phyloP scores from a whole-genome alignment of 768 basidiomycete species.

The Lactarius sp. region DNA sequence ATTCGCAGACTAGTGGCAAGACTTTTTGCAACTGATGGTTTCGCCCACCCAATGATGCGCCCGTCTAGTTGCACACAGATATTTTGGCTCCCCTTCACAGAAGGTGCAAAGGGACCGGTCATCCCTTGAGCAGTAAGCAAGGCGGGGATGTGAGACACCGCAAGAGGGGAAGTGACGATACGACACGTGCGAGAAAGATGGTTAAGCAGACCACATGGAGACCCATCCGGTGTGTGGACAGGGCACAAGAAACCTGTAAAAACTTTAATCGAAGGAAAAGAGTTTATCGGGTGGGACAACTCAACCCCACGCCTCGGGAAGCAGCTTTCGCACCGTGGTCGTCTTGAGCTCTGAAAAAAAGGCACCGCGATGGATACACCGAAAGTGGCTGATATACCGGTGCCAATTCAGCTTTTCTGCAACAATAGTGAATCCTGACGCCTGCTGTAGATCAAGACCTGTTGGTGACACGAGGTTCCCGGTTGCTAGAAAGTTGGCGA shows the following conservation, averaged over 20 bases:
- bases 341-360: constrained; percentile 99
- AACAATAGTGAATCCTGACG: constrained; percentile 97
- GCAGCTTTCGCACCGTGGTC: constrained; percentile 90
- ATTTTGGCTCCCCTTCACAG: constrained; percentile 76
- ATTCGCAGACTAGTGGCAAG: constrained; percentile 83
- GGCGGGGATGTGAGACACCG: constrained; percentile 72
- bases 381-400: constrained; percentile 97
- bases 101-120: constrained; percentile 81
- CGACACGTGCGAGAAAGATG: constrained; percentile 93
- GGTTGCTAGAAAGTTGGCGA: constrained; percentile 94
- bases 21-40: constrained; percentile 61
- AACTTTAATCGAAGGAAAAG: constrained; percentile 15
- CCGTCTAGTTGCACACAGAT: constrained; percentile 95
- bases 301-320: constrained; percentile 96
- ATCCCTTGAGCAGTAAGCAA: constrained; percentile 87
- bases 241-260: constrained; percentile 88
- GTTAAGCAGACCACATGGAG: constrained; percentile 96
- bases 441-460: constrained; percentile 94
- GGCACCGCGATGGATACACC: constrained; percentile 97
- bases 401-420: constrained; percentile 99
- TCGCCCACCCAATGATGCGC: constrained; percentile 89
- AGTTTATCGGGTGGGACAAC: constrained; percentile 25
- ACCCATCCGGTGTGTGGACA: constrained; percentile 97
- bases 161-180: constrained; percentile 72
- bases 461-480: constrained; percentile 93